phyloP scores from a whole-genome alignment of 192 early-diverging fungal genomes.

The Podila clonocystis region DNA sequence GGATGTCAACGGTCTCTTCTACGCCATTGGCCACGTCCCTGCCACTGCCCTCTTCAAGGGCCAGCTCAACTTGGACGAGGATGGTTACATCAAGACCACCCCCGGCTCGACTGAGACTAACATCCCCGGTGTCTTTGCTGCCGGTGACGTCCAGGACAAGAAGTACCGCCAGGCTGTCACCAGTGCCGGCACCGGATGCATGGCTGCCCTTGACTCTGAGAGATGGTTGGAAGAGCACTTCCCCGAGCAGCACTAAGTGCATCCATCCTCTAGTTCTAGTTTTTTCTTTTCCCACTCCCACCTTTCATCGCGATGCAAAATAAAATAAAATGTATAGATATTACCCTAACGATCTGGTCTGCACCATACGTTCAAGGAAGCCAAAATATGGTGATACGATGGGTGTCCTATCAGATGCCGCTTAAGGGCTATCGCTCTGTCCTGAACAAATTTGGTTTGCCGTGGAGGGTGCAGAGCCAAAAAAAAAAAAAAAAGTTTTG shows the following conservation, averaged over 20 bases:
- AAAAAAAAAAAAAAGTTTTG: neutral
- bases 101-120: conserved; percentile 87
- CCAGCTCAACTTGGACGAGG: conserved; percentile 85
- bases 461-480: neutral
- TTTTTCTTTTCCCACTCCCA: neutral
- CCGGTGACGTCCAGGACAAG: conserved; percentile 98
- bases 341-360: too few species aligned
- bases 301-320: neutral
- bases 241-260: conserved; percentile 46
- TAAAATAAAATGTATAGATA: too few species aligned
- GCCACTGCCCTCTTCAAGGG: conserved; percentile 81
- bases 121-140: conserved; percentile 94
- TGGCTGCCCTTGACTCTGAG: conserved; percentile 97
- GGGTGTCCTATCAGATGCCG: too few species aligned
- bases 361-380: too few species aligned
- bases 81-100: conserved; percentile 87
- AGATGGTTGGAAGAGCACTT: conserved; percentile 88
- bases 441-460: neutral
- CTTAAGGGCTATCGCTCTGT: too few species aligned
- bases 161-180: conserved; percentile 98
- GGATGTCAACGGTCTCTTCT: conserved; percentile 92
- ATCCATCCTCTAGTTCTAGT: neutral
- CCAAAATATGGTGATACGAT: too few species aligned
- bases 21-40: conserved; percentile 97
- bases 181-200: conserved; percentile 96